Percentiles rank a stretch among this genome's conserved stretches.
Conservation (phyloP, 352 stramenopile genomes). For the Phytophthora melonis region DNA sequence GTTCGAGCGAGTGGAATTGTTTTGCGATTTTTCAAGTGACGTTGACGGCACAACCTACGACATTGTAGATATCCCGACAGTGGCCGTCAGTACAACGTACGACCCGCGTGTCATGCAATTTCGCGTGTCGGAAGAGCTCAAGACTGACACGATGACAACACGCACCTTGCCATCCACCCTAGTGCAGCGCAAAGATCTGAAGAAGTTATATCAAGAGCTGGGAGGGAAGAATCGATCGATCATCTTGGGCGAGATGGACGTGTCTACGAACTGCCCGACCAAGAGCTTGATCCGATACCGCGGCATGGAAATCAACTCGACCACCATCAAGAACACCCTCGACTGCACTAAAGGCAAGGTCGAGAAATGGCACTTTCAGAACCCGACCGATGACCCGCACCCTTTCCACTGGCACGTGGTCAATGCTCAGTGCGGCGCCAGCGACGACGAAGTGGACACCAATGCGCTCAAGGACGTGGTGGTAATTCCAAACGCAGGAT, state of each 20-base stretch:
- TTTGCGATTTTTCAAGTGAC: constrained; percentile 65
- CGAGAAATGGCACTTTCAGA: constrained; percentile 84
- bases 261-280: constrained; percentile 44
- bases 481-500: constrained; percentile 70
- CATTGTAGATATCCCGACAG: constrained; percentile 52
- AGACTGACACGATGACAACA: constrained; percentile 50
- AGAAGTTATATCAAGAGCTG: constrained; percentile 51
- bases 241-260: constrained; percentile 67
- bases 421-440: constrained; percentile 75
- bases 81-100: constrained; percentile 54
- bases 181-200: constrained; percentile 60
- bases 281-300: constrained; percentile 63
- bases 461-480: constrained; percentile 81
- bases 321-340: constrained; percentile 57
- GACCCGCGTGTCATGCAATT: constrained; percentile 64
- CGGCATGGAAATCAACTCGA: constrained; percentile 61
- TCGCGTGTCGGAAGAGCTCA: constrained; percentile 48
- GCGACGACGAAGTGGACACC: constrained; percentile 70
- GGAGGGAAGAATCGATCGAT: constrained; percentile 64
- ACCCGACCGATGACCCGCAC: constrained; percentile 78
- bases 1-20: constrained; percentile 65
- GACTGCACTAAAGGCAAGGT: constrained; percentile 76
- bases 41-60: constrained; percentile 59
- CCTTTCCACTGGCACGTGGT: constrained; percentile 85
- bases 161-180: constrained; percentile 51